A percentile compares a stretch with the other conserved stretches of the same genome.
These are phyloP conservation scores for Aspergillus phoenicis DNA, from an alignment of 2,329 filamentous ascomycete genomes.

Conservation along the genomic window DNA sequence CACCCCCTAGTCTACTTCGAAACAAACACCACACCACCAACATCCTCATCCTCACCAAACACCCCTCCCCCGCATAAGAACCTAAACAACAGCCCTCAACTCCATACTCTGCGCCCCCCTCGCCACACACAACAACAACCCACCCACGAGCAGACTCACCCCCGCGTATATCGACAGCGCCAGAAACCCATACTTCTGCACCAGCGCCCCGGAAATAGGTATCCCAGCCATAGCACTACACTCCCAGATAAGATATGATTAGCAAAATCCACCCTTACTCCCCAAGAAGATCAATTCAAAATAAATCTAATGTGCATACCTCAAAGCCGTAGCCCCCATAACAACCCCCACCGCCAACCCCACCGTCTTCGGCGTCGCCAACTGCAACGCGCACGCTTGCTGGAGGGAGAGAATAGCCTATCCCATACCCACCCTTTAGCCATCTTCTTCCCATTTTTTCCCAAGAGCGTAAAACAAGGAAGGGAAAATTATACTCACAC, in stretches of 20 bases:
- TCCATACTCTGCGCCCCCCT: slow-evolving; percentile 22
- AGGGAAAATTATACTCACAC: slow-evolving; percentile 43
- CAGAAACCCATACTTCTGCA: slow-evolving; percentile 44
- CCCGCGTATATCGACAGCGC: slow-evolving; percentile 45
- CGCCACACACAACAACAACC: slow-evolving; percentile 27
- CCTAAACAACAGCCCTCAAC: slow-evolving; percentile 18
- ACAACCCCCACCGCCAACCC: slow-evolving; percentile 49
- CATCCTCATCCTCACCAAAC: neutral
- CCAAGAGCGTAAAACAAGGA: slow-evolving; percentile 33
- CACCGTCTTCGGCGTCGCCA: slow-evolving; percentile 42
- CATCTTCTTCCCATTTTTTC: neutral
- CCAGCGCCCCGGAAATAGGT: slow-evolving; percentile 47
- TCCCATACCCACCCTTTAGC: neutral
- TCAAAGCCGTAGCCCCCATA: slow-evolving; percentile 46
- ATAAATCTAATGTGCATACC: slow-evolving; percentile 35
- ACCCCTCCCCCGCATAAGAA: neutral
- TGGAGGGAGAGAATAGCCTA: slow-evolving; percentile 53
- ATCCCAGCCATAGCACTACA: slow-evolving; percentile 45
- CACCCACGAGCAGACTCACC: slow-evolving; percentile 35
- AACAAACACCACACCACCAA: neutral
- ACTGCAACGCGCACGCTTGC: slow-evolving; percentile 48
- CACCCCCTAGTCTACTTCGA: neutral
- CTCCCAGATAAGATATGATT: neutral
- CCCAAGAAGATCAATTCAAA: no score
- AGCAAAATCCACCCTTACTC: neutral